phyloP scores from a whole-genome alignment of 306 rosid species.

The Cajanus cajan region DNA sequence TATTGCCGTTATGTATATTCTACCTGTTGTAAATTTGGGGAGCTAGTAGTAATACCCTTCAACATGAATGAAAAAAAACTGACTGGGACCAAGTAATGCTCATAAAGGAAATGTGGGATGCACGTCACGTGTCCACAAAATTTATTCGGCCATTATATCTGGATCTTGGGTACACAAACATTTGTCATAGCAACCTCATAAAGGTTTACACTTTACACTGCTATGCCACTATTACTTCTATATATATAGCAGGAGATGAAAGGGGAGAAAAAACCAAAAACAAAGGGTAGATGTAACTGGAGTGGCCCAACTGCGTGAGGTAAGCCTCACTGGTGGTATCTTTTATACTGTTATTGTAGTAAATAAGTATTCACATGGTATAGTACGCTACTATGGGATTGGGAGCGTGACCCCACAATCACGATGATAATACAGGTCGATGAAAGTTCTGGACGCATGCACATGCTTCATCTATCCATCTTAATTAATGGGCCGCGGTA shows the following conservation, averaged over 20 bases:
- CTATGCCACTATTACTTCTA: neutral
- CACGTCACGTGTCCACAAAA: neutral
- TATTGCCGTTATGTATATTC: neutral
- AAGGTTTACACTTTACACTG: neutral
- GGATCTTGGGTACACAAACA: neutral
- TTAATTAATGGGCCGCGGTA: slow-evolving; percentile 14
- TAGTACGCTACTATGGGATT: neutral
- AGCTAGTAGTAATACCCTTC: neutral
- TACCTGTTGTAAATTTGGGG: neutral
- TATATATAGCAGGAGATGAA: neutral
- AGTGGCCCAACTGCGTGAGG: neutral
- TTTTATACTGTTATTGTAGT: neutral
- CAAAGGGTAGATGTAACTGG: neutral
- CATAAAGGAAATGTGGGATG: neutral
- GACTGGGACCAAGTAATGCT: neutral
- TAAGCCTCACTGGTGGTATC: neutral
- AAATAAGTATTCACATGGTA: neutral
- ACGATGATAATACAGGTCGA: slow-evolving; percentile 6
- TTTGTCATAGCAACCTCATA: neutral
- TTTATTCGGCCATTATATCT: slow-evolving; percentile 6
- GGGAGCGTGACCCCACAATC: slow-evolving; percentile 15
- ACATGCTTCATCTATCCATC: slow-evolving; percentile 20
- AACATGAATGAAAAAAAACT: neutral
- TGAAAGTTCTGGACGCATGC: neutral
- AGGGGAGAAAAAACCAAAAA: neutral